Evolutionary conservation across 2,329 filamentous ascomycete genomes (phyloP), one percentile per base, ranked within the genome.

Genomic region (Colletotrichum cordylinicola): DNA sequence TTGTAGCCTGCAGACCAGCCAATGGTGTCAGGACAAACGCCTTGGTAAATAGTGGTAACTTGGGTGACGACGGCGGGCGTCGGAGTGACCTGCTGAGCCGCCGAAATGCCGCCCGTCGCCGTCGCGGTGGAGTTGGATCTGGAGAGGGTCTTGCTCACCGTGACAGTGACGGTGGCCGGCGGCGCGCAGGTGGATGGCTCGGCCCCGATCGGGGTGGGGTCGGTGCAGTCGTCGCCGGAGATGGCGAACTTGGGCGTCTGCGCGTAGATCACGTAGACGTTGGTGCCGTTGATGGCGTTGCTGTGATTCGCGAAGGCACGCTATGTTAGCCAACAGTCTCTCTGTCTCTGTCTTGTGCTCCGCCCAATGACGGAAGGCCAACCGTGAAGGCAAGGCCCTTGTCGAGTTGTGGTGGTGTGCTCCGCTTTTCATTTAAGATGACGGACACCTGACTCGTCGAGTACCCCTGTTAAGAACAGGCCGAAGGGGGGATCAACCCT

Each of bases 231-330:
- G 60, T 78, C 79, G 69, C 81, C 80, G 67, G 77, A 58, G 77
- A 87, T 78, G 75, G 76, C 83, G 80, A 87, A 87, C 74, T 83
- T 83, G 62, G 81, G 80, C 31, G 84, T 84, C 80, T 87, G 85
- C 8, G 85, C 83, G 78, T 86, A 84, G 80, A 87, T 87, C 67
- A 86, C 81, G 78, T 85, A 87, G 77, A 85, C 82, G 79, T 87
- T 87, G 78, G 85, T 86, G 77, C 85, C 85, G 81, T 87, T 86
- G 81, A 87, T 86, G 77, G 84, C 85, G 78, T 86, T 87, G 80
- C 74, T 76, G 52, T 15, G 58, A 33, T 6, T 35, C 18, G 39
- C 24, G 67, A 39, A 56, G 37, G 56, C 12, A 35, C 16, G 10
- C 35, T 4, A 33, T 61, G 56, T 70, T 62, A 70, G 67, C 67